Percentiles rank a stretch among this genome's conserved stretches.
Conservation (phyloP, 306 rosid genomes). For the Sesbania bispinosa region DNA sequence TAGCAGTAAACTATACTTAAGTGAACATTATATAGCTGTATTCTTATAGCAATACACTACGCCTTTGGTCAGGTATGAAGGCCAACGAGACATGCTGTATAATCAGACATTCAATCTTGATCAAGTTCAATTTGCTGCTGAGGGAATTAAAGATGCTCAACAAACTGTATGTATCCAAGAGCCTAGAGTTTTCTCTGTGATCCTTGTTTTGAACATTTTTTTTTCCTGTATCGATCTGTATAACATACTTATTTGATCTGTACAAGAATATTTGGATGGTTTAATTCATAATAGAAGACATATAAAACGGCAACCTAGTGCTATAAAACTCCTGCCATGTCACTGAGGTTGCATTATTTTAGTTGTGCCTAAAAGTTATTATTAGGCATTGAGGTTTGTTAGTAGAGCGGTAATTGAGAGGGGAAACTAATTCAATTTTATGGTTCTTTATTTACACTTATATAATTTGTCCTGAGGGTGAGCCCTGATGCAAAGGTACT, state of each 20-base stretch:
- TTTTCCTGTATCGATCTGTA: background rate
- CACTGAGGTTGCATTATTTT: background rate
- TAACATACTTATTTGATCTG: background rate
- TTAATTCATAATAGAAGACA: background rate
- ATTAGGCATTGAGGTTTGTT: background rate
- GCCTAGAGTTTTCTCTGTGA: slow-evolving; percentile 12
- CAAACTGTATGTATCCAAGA: slow-evolving; percentile 70
- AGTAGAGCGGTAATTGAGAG: background rate
- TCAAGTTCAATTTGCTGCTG: slow-evolving; percentile 93
- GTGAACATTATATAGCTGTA: no score
- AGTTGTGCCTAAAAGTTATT: background rate
- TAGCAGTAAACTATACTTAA: background rate
- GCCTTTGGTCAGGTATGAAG: slow-evolving; percentile 83
- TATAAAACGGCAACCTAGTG: no score
- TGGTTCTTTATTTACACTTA: slow-evolving; percentile 5
- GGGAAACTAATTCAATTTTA: background rate
- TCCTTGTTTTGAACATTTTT: background rate
- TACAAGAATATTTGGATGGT: background rate
- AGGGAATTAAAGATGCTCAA: slow-evolving; percentile 94
- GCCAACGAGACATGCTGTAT: slow-evolving; percentile 93
- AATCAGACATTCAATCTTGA: slow-evolving; percentile 97
- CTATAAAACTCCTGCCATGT: no score
- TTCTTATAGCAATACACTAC: background rate
- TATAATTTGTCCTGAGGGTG: background rate
- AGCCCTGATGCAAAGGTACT: background rate